Percentiles rank a stretch among this genome's conserved stretches.
Evolutionary conservation across 495 filamentous ascomycete genomes (phyloP).

Genomic region (Daldinia grandis): DNA sequence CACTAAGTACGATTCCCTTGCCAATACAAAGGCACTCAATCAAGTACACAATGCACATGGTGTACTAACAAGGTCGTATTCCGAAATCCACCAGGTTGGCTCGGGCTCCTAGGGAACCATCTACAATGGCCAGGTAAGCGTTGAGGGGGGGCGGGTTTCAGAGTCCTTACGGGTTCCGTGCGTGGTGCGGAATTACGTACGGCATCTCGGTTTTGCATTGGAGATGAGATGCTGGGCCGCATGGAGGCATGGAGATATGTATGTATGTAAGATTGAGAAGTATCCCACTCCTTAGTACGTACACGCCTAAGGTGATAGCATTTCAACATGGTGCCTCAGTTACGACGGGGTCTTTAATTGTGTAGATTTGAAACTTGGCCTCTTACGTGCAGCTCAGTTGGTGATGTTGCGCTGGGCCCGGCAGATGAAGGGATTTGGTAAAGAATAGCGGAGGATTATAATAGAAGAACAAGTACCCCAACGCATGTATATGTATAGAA

Average conservation of each 20-base stretch:
- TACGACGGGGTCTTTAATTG: background rate
- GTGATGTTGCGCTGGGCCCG: background rate
- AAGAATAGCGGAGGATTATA: background rate
- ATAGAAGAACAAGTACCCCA: no score
- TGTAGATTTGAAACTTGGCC: background rate
- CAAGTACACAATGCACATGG: background rate
- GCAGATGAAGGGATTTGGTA: background rate
- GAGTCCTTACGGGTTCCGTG: background rate
- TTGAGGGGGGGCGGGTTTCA: background rate
- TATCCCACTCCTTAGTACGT: background rate
- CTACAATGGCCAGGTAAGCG: background rate
- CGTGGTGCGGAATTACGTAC: background rate
- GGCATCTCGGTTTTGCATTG: background rate
- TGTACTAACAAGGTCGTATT: constrained; percentile 22
- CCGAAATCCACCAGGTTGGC: constrained; percentile 20
- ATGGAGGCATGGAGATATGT: background rate
- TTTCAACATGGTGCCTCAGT: background rate
- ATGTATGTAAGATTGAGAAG: background rate
- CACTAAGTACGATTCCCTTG: background rate
- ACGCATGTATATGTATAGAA: no score
- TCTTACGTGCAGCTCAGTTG: constrained; percentile 12
- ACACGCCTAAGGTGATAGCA: background rate
- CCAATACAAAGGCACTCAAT: background rate
- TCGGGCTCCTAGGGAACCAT: background rate
- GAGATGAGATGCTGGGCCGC: background rate